These are phyloP conservation scores for Apiotrichum akiyoshidainum DNA, from an alignment of 1,284 basidiomycete species.

Conservation along the genomic window DNA sequence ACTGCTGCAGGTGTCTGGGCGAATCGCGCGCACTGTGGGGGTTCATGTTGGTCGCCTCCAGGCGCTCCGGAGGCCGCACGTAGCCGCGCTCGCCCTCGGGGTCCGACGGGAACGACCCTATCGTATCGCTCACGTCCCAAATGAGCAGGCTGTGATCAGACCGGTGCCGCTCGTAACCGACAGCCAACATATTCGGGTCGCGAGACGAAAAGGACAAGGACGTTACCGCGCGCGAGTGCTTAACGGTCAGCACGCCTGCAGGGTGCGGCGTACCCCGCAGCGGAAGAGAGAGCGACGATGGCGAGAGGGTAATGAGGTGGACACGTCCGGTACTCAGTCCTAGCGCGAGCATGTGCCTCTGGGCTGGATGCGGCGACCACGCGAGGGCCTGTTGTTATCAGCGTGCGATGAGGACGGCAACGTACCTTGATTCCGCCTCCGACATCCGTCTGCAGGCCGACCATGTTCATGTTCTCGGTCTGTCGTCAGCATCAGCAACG, in stretches of 20 bases:
- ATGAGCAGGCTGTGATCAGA: constrained; percentile 47
- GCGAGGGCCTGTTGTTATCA: constrained; percentile 32
- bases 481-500: constrained; percentile 13
- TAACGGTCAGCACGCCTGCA: constrained; percentile 33
- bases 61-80: constrained; percentile 9
- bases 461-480: constrained; percentile 38
- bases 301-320: constrained; percentile 34
- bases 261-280: constrained; percentile 15
- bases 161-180: constrained; percentile 46
- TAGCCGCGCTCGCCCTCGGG: constrained; percentile 13
- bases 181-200: constrained; percentile 44
- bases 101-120: constrained; percentile 23
- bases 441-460: constrained; percentile 43
- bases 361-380: constrained; percentile 40
- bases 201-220: constrained; percentile 40
- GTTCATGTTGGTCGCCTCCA: constrained; percentile 24
- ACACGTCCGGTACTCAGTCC: constrained; percentile 41
- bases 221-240: constrained; percentile 42
- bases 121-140: constrained; percentile 46
- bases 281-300: constrained; percentile 34
- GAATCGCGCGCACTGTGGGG: constrained; percentile 11
- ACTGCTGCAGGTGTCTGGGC: constrained; percentile 44
- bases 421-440: constrained; percentile 30
- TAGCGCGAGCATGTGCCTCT: constrained; percentile 37
- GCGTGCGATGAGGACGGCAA: not conserved